A percentile compares a stretch with the other conserved stretches of the same genome.
phyloP scores from a whole-genome alignment of 495 filamentous ascomycete genomes.

The Penicillium coprophilum region DNA sequence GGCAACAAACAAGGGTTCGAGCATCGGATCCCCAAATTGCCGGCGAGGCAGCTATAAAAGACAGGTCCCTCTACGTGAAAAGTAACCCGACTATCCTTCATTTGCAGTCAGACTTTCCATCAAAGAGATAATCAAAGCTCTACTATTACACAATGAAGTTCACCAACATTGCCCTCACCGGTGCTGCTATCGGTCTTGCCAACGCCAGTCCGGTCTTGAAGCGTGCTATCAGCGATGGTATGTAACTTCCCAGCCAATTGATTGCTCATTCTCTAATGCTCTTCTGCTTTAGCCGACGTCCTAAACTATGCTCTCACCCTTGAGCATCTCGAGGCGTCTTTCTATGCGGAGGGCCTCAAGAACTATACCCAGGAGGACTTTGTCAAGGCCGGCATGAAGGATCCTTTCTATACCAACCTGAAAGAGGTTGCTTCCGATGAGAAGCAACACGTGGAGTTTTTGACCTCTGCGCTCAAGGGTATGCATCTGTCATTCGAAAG shows the following conservation, averaged over 20 bases:
- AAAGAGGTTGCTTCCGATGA: conserved; percentile 54
- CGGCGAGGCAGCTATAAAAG: neutral
- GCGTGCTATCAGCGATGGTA: conserved; percentile 21
- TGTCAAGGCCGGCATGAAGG: conserved; percentile 47
- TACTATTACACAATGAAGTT: conserved; percentile 17
- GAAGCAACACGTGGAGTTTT: conserved; percentile 56
- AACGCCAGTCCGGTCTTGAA: conserved; percentile 17
- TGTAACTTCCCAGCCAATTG: neutral
- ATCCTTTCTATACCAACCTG: conserved; percentile 53
- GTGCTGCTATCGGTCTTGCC: conserved; percentile 14
- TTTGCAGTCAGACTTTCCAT: neutral
- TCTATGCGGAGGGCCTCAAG: conserved; percentile 56
- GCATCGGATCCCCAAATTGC: neutral
- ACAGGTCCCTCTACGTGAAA: neutral
- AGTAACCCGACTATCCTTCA: neutral
- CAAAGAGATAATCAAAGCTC: neutral
- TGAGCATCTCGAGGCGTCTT: conserved; percentile 44
- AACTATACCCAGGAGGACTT: conserved; percentile 56
- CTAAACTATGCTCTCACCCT: conserved; percentile 36
- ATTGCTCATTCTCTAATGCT: neutral
- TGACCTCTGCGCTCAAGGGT: conserved; percentile 51
- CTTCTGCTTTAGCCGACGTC: conserved; percentile 28
- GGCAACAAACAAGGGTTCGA: neutral
- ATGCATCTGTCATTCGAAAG: neutral
- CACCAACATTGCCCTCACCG: conserved; percentile 7